Conservation (phyloP, 1,139 yeast species). For the Blastobotrys niveus region DNA sequence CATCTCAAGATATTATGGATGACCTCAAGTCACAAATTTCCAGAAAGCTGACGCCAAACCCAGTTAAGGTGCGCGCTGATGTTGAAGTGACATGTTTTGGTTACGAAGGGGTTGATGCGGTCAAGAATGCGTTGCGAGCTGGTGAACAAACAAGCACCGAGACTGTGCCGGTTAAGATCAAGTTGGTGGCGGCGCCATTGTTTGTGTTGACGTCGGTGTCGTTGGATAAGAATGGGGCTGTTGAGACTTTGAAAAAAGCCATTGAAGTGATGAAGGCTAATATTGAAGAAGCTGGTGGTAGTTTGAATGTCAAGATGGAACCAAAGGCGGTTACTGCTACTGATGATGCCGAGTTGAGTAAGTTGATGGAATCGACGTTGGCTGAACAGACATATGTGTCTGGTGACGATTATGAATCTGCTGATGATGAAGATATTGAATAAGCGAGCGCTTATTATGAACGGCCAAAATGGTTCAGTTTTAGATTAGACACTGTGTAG, state of each 20-base stretch:
- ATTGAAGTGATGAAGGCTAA: constrained; percentile 66
- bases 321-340: constrained; percentile 98
- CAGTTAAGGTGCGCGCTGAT: constrained; percentile 95
- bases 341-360: constrained; percentile 97
- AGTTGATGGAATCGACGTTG: constrained; percentile 73
- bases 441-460: no score
- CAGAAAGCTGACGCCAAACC: constrained; percentile 95
- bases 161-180: constrained; percentile 77
- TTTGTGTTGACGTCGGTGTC: constrained; percentile 92
- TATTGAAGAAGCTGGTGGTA: constrained; percentile 74
- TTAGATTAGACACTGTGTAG: no score
- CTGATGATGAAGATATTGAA: constrained; percentile 26
- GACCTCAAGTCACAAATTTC: constrained; percentile 83
- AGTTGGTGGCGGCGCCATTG: constrained; percentile 95
- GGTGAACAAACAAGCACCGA: constrained; percentile 86
- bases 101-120: constrained; percentile 97
- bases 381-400: constrained; percentile 58
- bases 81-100: constrained; percentile 95
- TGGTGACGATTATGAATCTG: constrained; percentile 53
- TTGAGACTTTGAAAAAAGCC: constrained; percentile 70
- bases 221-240: constrained; percentile 84
- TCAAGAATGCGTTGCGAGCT: constrained; percentile 76
- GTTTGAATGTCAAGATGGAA: constrained; percentile 90
- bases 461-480: no score
- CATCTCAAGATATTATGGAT: constrained; percentile 64